Evolutionary conservation across 208 protist genomes (phyloP), one percentile per base, ranked within the genome.

Genomic region (Leishmania braziliensis): DNA sequence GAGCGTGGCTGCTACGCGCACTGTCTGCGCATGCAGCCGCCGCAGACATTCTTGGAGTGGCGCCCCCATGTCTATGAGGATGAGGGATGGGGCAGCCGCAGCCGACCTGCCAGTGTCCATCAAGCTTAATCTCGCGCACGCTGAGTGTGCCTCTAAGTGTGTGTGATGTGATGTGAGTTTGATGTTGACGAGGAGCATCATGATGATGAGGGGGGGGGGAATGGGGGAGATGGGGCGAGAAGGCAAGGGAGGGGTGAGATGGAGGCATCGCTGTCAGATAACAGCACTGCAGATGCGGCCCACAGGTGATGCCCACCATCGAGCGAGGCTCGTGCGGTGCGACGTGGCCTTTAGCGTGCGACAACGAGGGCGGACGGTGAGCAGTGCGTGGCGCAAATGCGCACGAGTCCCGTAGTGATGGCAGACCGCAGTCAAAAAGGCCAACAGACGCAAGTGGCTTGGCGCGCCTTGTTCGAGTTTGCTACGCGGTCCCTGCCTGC

Each of bases 41-140:
- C 81, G 81, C 33, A 80, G 8, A 48, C 76, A 80, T 65, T 80
- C 81, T 26, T 84, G 66, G 5, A 84, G 69, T 33, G 81, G 81
- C 9, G 81, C 76, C 20, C 60, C 76, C 48, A 80, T 54, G 51
- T 84, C 81, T 23, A 80, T 65, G 46, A 84, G 50, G 16, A 80
- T 70, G 0, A 84, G 70, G 14, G 74, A 60, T 16, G 81, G 54
- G 5, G 53, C 50, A 43, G 48, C 26, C 36, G 33, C 36, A 6
- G 20, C 20, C 74, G 50, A 4, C 74, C 46, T 36, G 33, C 43
- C 9, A n/a, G 69, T 3, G 23, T 73, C 46, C 43, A 73, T 73
- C 48, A 1, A 51, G 69, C 6, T n/a, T 2, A 48, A 26, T 26
- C 23, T 73, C 46, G 39, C 8, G 18, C 2, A 54, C 20, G n/a